Base-by-base conservation (phyloP, 768 basidiomycete genomes). In the Crucibulum laeve region DNA sequence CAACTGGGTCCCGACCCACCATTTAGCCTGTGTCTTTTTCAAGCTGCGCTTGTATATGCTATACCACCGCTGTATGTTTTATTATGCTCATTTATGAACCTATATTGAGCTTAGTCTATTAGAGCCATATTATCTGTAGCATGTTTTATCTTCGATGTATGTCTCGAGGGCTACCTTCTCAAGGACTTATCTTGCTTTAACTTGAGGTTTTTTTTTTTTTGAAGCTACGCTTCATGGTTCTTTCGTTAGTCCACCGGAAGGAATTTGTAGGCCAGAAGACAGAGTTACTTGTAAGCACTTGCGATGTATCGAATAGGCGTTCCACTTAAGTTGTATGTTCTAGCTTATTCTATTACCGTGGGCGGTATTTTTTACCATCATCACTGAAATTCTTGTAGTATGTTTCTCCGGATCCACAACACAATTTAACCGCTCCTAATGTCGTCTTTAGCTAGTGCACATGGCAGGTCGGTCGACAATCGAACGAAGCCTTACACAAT, bases 311-410 rank as follows among this genome's bases (percentile, higher is more conserved):
- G 8, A 7, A 7, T n/a, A 30, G 8, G 8, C n/a, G 7, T n/a
- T 7, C n/a, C 28, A n/a, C 8, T n/a, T 30, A 30, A 30, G n/a
- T 7, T 30, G 28, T 7, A 30, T 30, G n/a, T 30, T 19, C 3
- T 8, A 46, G 45, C 32, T 46, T 4, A 32, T 34, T n/a, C 22
- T 40, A n/a, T 15, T 28, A 14, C 45, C 45, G 4, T 46, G 45
- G 45, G 23, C 40, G 15, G 13, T 46, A n/a, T 46, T 46, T 22
- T 19, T 46, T n/a, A 28, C 22, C 18, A 26, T 46, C 14, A 34
- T 46, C 18, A n/a, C 40, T 13, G 45, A 46, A 38, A 25, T 41
- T 14, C 32, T 46, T 10, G 10, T 46, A 34, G 45, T 46, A 40
- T 14, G 39, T 6, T 15, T 36, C 17, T 1, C 8, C 26, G 19